A percentile compares a stretch with the other conserved stretches of the same genome.
Evolutionary conservation across 2,329 filamentous ascomycete species (phyloP).

Genomic region (Phoma sp.): DNA sequence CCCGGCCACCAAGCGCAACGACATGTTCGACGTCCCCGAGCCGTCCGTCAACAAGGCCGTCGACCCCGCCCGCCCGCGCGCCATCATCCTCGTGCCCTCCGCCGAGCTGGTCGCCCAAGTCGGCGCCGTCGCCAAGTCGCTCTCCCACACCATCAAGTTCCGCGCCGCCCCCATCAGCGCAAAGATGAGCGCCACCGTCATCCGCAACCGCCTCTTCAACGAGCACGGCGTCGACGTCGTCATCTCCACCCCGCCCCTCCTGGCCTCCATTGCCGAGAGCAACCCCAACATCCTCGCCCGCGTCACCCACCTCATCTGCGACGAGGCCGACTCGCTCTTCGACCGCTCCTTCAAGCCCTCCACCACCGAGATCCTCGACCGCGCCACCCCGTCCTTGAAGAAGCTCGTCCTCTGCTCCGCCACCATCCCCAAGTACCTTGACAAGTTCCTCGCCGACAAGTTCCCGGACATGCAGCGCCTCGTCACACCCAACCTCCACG

Average conservation of each 20-base stretch:
- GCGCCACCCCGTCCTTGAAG: constrained; percentile 78
- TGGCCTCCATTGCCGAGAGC: constrained; percentile 84
- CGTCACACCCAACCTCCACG: constrained; percentile 94
- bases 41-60: constrained; percentile 66
- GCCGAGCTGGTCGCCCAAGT: constrained; percentile 92
- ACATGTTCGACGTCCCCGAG: constrained; percentile 67
- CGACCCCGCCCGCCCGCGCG: constrained; percentile 79
- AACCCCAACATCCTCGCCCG: constrained; percentile 94
- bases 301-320: constrained; percentile 85
- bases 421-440: constrained; percentile 89
- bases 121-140: constrained; percentile 76
- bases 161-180: constrained; percentile 84
- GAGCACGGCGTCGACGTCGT: constrained; percentile 83
- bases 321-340: constrained; percentile 95
- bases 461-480: constrained; percentile 86
- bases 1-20: constrained; percentile 43
- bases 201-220: constrained; percentile 84
- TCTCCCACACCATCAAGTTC: constrained; percentile 88
- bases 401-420: constrained; percentile 94
- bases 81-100: constrained; percentile 88
- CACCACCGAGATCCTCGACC: constrained; percentile 83
- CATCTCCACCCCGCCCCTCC: constrained; percentile 86
- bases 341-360: constrained; percentile 90
- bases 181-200: constrained; percentile 76
- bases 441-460: constrained; percentile 79